Evolutionary conservation across 2,329 filamentous ascomycete genomes (phyloP), one percentile per base, ranked within the genome.

Genomic region (Cercospora zeina): DNA sequence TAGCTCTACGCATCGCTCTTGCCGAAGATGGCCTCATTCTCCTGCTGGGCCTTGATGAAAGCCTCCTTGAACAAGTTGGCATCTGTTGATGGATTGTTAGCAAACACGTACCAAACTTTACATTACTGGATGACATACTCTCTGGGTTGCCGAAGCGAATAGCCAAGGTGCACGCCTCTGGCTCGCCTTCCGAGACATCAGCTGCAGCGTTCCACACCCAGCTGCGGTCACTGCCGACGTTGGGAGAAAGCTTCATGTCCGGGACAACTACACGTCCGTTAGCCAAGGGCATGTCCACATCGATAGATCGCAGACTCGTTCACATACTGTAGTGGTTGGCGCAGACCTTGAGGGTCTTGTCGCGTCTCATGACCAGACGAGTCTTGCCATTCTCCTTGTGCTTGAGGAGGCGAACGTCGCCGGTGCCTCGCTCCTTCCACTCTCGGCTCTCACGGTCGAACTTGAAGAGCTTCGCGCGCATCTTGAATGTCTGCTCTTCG

Each of bases 301-400:
- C 7, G 13, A 14, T 4, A 16, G 13, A 49, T 6, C 31, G 45
- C 42, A 36, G 21, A 24, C 39, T 33, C 7, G n/a, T 45, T 37
- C 36, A 82, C 89, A 74, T 88, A 96, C 93, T 89, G 81, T 99
- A 99, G 85, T 99, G 95, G 85, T 99, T 99, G 77, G 95, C 95
- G 88, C 95, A 99, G 80, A 99, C 95, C 86, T 99, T 99, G 82
- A 97, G 87, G 65, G 95, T 99, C 91, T 97, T 97, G 84, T 99
- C 95, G 77, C 95, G 87, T 78, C 95, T 90, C 95, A 99, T 99
- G 72, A 99, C 95, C 73, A 99, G 83, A 72, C 95, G 88, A 63
- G 93, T 96, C 89, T 97, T 97, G 80, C 89, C 87, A 78, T 96
- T 97, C 83, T 97, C 93, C 86, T 92, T 95, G 85, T 99, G 95